A percentile compares a stretch with the other conserved stretches of the same genome.
These are phyloP conservation scores for Brassica juncea DNA, from an alignment of 345 rosid species.

Conservation along the genomic window DNA sequence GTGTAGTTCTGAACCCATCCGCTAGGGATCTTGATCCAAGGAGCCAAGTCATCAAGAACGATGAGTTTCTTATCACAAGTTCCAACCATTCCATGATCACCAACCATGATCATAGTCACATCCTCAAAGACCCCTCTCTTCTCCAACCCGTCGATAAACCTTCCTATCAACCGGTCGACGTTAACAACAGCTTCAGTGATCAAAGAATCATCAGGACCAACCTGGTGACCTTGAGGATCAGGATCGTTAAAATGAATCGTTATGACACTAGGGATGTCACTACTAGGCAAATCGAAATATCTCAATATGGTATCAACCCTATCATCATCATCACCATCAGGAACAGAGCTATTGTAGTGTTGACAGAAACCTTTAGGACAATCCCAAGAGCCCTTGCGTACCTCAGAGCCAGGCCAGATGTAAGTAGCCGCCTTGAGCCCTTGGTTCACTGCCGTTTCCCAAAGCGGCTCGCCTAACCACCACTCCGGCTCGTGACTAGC, in stretches of 20 bases:
- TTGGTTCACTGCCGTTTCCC: slow-evolving; percentile 84
- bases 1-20: slow-evolving; percentile 61
- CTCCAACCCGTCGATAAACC: slow-evolving; percentile 65
- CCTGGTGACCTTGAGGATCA: slow-evolving; percentile 75
- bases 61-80: slow-evolving; percentile 68
- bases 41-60: slow-evolving; percentile 68
- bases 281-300: slow-evolving; percentile 60
- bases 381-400: slow-evolving; percentile 75
- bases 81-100: slow-evolving; percentile 98
- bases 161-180: slow-evolving; percentile 68
- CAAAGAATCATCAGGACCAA: slow-evolving; percentile 82
- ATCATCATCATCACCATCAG: slow-evolving; percentile 49
- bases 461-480: slow-evolving; percentile 94
- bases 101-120: slow-evolving; percentile 71
- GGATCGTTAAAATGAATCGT: slow-evolving; percentile 80
- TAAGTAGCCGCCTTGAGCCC: slow-evolving; percentile 71
- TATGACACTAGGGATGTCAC: slow-evolving; percentile 64
- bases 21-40: slow-evolving; percentile 63
- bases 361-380: slow-evolving; percentile 62
- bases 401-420: slow-evolving; percentile 97
- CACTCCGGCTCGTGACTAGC: slow-evolving; percentile 65
- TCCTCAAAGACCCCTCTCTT: slow-evolving; percentile 72
- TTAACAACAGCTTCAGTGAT: slow-evolving; percentile 59
- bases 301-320: slow-evolving; percentile 69
- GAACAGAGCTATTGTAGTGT: slow-evolving; percentile 56